Base-by-base conservation (phyloP, 805 yeast genomes). In the Ogataea salicorniae region DNA sequence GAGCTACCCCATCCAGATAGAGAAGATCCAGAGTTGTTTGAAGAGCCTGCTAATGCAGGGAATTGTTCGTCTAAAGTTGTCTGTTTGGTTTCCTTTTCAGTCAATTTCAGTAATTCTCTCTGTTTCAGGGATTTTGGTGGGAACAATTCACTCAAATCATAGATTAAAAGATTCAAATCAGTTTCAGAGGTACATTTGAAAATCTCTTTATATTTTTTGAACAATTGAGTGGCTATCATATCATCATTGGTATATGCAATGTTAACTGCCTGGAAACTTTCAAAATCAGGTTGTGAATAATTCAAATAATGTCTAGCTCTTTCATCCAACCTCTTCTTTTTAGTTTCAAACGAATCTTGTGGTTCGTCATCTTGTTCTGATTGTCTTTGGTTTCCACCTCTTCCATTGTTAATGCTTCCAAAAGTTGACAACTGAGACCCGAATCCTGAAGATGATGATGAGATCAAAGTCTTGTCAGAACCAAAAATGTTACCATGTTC, bases 301-400 rank as follows among this genome's bases (percentile, higher is more conserved):
- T 79, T 73, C 45, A 87, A 66, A 61, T 88, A 87, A 62, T 86
- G 90, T 61, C 84, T 82, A 1, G 96, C 96, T 59, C 96, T 73
- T 62, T 88, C 95, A 52, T 86, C 92, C 29, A 89, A 72, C 55
- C 96, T 75, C 60, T 74, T 67, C 51, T 70, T 75, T 55, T 80
- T 85, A 38, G 73, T 66, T 33, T 75, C 79, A 11, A 66, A 63
- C 1, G 79, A 64, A 46, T 75, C 79, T 9, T 44, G 46, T 9
- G 57, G 54, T 16, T 57, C 60, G 39, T 53, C 55, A 37, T 53
- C 59, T 39, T 45, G 52, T 43, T 51, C 46, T 9, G 34, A 3
- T 17, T 20, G 22, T 41, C 42, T 34, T 33, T 52, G 45, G 43
- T 49, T 47, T 34, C 46, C 46, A 33, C 53, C 56, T 22, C 45